phyloP scores from a whole-genome alignment of 2,329 filamentous ascomycete species.

The Curvularia lunata region DNA sequence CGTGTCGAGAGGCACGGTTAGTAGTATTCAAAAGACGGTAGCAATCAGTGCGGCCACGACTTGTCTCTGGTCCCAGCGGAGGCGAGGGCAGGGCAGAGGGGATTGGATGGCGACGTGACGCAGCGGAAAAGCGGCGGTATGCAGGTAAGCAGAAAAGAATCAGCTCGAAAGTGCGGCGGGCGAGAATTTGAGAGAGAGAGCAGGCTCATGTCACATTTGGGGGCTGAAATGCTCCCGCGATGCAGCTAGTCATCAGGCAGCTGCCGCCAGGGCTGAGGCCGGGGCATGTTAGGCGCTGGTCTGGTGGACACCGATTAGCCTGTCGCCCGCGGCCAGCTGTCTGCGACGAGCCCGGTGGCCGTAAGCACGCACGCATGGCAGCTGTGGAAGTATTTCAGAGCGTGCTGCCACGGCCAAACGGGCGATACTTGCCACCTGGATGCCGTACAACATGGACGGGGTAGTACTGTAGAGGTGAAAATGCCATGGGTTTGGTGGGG shows the following conservation, averaged over 20 bases:
- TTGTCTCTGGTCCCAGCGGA: constrained; percentile 18
- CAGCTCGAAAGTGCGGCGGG: constrained; percentile 25
- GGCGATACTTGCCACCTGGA: constrained; percentile 6
- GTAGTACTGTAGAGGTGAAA: background rate
- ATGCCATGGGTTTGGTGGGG: constrained; percentile 15
- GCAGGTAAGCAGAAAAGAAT: constrained; percentile 20
- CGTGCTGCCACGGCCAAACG: constrained; percentile 9
- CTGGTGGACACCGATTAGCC: constrained; percentile 27
- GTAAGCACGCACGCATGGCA: constrained; percentile 16
- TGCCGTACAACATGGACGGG: constrained; percentile 2
- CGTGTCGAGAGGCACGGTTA: background rate
- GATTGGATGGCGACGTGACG: constrained; percentile 25
- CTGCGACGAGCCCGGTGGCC: constrained; percentile 13
- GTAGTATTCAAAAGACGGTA: constrained; percentile 8
- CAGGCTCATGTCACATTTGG: constrained; percentile 20
- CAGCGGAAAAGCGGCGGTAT: constrained; percentile 25
- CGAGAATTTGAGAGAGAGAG: constrained; percentile 31
- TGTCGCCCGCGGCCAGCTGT: constrained; percentile 6
- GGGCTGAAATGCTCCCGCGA: constrained; percentile 34
- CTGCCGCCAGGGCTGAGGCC: constrained; percentile 30
- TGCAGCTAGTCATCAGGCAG: constrained; percentile 43
- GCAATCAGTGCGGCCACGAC: constrained; percentile 18
- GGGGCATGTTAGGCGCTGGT: constrained; percentile 24
- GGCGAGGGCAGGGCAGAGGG: constrained; percentile 25
- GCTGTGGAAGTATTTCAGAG: background rate